These are phyloP conservation scores for Cerrena zonata DNA, from an alignment of 1,284 basidiomycete genomes.

Conservation along the genomic window DNA sequence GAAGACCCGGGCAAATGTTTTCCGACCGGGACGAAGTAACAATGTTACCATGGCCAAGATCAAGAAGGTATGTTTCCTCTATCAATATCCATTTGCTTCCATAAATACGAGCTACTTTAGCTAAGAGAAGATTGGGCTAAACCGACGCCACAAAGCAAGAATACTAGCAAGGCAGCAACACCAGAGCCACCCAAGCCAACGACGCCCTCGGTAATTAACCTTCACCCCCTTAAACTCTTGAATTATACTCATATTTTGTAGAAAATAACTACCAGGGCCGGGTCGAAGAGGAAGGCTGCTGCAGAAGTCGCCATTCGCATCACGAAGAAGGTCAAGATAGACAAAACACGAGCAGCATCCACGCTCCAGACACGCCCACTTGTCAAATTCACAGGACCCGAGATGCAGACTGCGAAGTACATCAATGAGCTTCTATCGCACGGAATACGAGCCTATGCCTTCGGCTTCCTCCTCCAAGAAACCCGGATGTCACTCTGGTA, in stretches of 20 bases:
- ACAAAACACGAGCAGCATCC: background rate
- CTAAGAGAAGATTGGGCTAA: background rate
- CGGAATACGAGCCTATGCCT: conserved; percentile 11
- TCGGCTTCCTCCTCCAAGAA: conserved; percentile 18
- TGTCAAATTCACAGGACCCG: background rate
- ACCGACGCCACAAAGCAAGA: background rate
- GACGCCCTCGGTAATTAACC: background rate
- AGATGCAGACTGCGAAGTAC: conserved; percentile 8
- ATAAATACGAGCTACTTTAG: background rate
- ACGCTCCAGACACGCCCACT: background rate
- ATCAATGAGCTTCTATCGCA: conserved; percentile 8
- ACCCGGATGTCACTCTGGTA: conserved; percentile 19
- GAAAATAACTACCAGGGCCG: background rate
- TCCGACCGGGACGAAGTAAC: background rate
- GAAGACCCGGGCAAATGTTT: background rate
- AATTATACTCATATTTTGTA: background rate
- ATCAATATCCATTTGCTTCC: no score
- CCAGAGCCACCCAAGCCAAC: background rate
- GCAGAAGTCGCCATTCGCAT: background rate
- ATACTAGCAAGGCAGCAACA: background rate
- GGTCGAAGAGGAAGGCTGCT: background rate
- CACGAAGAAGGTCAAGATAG: background rate
- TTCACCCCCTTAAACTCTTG: background rate
- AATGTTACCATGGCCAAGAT: background rate
- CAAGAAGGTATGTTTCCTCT: no score